Percentiles rank a stretch among this genome's conserved stretches.
phyloP scores from a whole-genome alignment of 140 eudicot species.

The Ambrosia hybrid region DNA sequence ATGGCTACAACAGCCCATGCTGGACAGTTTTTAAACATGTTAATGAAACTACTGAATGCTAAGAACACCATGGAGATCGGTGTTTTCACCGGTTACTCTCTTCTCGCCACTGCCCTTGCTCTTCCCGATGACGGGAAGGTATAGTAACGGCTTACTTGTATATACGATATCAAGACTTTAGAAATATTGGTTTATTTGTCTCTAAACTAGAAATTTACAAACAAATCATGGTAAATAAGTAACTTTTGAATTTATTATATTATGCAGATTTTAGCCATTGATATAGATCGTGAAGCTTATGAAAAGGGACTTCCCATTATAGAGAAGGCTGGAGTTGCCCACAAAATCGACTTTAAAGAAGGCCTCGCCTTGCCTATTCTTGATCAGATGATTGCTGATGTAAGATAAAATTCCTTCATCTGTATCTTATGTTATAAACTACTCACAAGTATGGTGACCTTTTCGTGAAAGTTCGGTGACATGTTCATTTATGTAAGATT shows the following conservation, averaged over 20 bases:
- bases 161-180: too few relatives aligned
- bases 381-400: conserved; percentile 21
- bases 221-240: background rate
- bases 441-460: too few relatives aligned
- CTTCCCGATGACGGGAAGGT: conserved; percentile 91
- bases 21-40: conserved; percentile 80
- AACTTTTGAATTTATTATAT: background rate
- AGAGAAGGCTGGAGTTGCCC: too few relatives aligned
- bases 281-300: conserved; percentile 64
- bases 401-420: conserved; percentile 16
- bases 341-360: too few relatives aligned
- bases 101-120: conserved; percentile 41
- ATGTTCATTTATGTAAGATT: too few relatives aligned
- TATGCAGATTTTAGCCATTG: conserved; percentile 80
- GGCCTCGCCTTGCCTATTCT: too few relatives aligned
- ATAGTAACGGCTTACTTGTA: background rate
- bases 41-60: conserved; percentile 81
- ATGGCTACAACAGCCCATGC: conserved; percentile 90
- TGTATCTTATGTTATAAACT: too few relatives aligned
- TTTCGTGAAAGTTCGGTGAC: too few relatives aligned
- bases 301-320: conserved; percentile 56
- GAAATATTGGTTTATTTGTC: too few relatives aligned
- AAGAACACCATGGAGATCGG: conserved; percentile 35
- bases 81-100: too few relatives aligned
- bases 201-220: background rate